Evolutionary conservation across 345 rosid genomes (phyloP).

Genomic region (Iberis pinnata): DNA sequence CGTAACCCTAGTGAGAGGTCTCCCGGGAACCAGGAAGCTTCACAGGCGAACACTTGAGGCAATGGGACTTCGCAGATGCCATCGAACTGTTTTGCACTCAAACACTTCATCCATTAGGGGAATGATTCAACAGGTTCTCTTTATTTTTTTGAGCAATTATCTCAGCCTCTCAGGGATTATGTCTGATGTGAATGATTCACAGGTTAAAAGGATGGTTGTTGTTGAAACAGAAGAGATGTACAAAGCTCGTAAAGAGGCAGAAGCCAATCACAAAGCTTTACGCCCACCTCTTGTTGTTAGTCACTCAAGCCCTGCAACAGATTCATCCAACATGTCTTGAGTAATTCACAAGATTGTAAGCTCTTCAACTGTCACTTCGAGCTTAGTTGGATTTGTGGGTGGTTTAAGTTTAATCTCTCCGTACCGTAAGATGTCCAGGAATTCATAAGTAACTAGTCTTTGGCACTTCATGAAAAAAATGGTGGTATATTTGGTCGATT

Average conservation of each 20-base stretch:
- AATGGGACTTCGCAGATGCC: slow-evolving; percentile 58
- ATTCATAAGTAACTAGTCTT: slow-evolving; percentile 19
- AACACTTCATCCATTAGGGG: slow-evolving; percentile 67
- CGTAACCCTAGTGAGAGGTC: slow-evolving; percentile 70
- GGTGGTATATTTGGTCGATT: not conserved
- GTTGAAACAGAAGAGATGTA: slow-evolving; percentile 79
- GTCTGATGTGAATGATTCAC: not conserved
- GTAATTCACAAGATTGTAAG: slow-evolving; percentile 14
- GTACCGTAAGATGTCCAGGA: not conserved
- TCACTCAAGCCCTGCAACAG: slow-evolving; percentile 38
- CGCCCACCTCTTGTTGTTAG: slow-evolving; percentile 52
- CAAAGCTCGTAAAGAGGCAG: slow-evolving; percentile 60
- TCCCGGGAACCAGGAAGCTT: slow-evolving; percentile 75
- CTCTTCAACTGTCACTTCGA: slow-evolving; percentile 4
- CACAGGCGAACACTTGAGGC: slow-evolving; percentile 81
- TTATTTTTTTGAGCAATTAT: not conserved
- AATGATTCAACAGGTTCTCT: slow-evolving; percentile 63
- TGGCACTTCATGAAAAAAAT: slow-evolving; percentile 3
- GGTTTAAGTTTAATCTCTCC: not conserved
- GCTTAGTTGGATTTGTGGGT: slow-evolving; percentile 6
- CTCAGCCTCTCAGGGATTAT: not conserved
- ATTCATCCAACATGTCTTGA: slow-evolving; percentile 35
- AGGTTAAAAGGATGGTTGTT: slow-evolving; percentile 73
- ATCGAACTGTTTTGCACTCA: slow-evolving; percentile 57
- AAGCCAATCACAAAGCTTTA: slow-evolving; percentile 46